Percentiles rank a stretch among this genome's conserved stretches.
These are phyloP conservation scores for Catharanthus roseus DNA, from an alignment of 257 asterid species.

Conservation along the genomic window DNA sequence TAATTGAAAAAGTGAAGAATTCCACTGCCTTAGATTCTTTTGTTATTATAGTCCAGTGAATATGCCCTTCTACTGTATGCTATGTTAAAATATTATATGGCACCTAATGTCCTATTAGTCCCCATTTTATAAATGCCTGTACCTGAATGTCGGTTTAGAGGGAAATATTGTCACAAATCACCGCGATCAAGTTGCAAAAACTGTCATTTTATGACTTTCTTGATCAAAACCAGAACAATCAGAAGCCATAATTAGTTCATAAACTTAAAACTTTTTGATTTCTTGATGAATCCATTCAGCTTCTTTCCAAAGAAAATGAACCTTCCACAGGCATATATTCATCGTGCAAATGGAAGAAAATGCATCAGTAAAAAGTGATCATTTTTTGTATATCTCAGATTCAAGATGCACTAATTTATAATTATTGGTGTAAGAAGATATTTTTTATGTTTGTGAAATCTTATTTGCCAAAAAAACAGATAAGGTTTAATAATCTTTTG, in stretches of 20 bases:
- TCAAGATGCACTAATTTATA: background rate
- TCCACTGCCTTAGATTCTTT: conserved; percentile 20
- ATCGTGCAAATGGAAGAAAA: too few species aligned
- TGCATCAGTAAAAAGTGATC: too few species aligned
- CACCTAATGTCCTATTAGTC: conserved; percentile 10
- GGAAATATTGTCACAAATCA: conserved; percentile 12
- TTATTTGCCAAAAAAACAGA: background rate
- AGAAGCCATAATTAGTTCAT: too few species aligned
- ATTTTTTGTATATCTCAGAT: background rate
- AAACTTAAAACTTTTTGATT: too few species aligned
- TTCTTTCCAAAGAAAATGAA: too few species aligned
- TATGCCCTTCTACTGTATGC: conserved; percentile 17
- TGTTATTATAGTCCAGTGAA: conserved; percentile 4
- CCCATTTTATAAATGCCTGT: too few species aligned
- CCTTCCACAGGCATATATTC: too few species aligned
- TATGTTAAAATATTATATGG: conserved; percentile 1
- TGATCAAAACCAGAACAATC: background rate
- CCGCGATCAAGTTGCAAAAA: conserved; percentile 11
- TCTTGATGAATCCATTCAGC: too few species aligned
- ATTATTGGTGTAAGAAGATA: background rate
- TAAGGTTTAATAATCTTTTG: background rate
- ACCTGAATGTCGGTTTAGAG: too few species aligned
- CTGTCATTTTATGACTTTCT: background rate
- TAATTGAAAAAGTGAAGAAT: conserved; percentile 12
- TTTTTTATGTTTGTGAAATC: conserved; percentile 2